phyloP scores from a whole-genome alignment of 140 eudicot species.

The Ambrosia hybrid region DNA sequence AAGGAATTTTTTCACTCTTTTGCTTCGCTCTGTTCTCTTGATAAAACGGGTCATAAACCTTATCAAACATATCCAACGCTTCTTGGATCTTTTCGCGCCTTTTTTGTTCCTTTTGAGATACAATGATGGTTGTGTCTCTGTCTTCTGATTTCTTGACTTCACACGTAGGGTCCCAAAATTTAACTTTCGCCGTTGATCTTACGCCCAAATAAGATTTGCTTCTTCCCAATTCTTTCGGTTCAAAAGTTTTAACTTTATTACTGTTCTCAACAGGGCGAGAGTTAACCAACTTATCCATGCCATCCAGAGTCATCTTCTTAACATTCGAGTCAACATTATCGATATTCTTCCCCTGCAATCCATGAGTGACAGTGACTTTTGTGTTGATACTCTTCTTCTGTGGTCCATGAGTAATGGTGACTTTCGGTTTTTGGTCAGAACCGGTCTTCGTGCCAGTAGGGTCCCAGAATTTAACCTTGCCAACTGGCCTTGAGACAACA shows the following conservation, averaged over 20 bases:
- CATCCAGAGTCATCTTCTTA: background rate
- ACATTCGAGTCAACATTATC: background rate
- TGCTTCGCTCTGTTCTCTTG: constrained; percentile 15
- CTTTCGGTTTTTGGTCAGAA: background rate
- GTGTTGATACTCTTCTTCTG: constrained; percentile 3
- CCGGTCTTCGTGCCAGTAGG: background rate
- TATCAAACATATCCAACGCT: constrained; percentile 32
- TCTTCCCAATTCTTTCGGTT: background rate
- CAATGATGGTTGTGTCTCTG: background rate
- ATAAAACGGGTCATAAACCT: background rate
- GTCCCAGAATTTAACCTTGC: constrained; percentile 19
- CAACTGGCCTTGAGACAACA: constrained; percentile 3
- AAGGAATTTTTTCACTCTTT: background rate
- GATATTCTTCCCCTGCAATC: too few relatives aligned
- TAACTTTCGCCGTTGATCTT: background rate
- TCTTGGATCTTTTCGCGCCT: constrained; percentile 36
- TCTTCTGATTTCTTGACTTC: background rate
- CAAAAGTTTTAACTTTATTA: background rate
- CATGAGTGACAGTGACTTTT: too few relatives aligned
- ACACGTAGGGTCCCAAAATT: constrained; percentile 10
- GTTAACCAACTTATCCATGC: background rate
- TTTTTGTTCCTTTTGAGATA: background rate
- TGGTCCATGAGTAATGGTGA: background rate
- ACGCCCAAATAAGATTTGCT: background rate
- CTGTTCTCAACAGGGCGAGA: background rate